Percentiles rank a stretch among this genome's conserved stretches.
Conservation (phyloP, 2,329 filamentous ascomycete genomes). For the Clarireedia paspali region DNA sequence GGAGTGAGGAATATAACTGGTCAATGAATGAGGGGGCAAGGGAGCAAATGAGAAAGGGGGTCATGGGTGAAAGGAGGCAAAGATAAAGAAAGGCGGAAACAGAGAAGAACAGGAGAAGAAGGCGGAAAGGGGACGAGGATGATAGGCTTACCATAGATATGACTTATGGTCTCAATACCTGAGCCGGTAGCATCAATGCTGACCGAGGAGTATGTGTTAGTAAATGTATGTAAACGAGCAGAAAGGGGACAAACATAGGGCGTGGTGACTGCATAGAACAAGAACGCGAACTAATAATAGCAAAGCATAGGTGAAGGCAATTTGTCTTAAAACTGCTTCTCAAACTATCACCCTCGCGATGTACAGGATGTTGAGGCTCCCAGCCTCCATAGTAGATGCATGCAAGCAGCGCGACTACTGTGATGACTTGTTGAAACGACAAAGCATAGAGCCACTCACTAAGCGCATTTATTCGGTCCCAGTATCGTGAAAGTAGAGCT, state of each 20-base stretch:
- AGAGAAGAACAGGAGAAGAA: no score
- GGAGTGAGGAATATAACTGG: not conserved
- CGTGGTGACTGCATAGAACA: no score
- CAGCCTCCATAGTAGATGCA: not conserved
- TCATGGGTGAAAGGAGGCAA: no score
- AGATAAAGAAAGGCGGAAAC: no score
- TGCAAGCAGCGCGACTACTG: no score
- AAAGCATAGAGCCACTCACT: not conserved
- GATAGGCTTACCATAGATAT: slow-evolving; percentile 1
- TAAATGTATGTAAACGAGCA: not conserved
- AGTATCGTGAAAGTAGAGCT: slow-evolving; percentile 55
- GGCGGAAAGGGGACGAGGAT: no score
- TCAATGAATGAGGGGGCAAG: no score
- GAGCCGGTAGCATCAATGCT: slow-evolving; percentile 3
- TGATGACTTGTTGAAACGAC: no score
- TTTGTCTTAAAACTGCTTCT: no score
- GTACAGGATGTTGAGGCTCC: not conserved
- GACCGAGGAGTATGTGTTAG: fast-evolving
- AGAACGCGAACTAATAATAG: no score
- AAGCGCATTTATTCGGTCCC: slow-evolving; percentile 33
- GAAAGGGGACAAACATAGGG: not conserved
- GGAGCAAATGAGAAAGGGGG: not conserved
- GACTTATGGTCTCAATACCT: slow-evolving; percentile 6
- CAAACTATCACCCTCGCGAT: no score
- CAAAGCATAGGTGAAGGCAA: no score